A percentile compares a stretch with the other conserved stretches of the same genome.
phyloP scores from a whole-genome alignment of 2,329 filamentous ascomycete species.

The Neopestalotiopsis sp. region DNA sequence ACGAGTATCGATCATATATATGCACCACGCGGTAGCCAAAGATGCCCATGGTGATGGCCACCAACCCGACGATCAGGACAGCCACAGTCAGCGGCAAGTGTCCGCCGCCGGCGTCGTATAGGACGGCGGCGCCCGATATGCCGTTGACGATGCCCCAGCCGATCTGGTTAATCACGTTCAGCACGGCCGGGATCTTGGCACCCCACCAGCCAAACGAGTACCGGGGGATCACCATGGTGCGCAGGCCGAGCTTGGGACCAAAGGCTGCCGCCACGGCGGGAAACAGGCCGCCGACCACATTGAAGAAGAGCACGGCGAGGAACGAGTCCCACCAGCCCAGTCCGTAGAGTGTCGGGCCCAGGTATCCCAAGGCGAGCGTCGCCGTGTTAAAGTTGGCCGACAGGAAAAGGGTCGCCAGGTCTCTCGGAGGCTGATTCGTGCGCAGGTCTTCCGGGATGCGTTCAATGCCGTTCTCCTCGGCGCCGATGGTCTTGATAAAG shows the following conservation, averaged over 20 bases:
- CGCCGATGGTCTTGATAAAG: background rate
- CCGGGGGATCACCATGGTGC: slow-evolving; percentile 1
- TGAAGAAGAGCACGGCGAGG: slow-evolving; percentile 5
- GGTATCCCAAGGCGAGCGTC: background rate
- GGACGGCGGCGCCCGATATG: background rate
- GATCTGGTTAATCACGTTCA: background rate
- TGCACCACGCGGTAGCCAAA: slow-evolving; percentile 5
- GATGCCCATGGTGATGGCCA: background rate
- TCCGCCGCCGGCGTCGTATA: slow-evolving; percentile 1
- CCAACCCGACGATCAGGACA: background rate
- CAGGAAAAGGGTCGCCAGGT: background rate
- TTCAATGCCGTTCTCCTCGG: background rate
- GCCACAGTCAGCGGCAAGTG: background rate
- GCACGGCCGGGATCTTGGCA: background rate
- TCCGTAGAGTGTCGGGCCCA: background rate
- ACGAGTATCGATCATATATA: slow-evolving; percentile 6
- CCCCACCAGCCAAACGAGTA: slow-evolving; percentile 4
- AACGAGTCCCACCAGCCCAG: slow-evolving; percentile 9
- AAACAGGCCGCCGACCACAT: background rate
- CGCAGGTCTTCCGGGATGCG: background rate
- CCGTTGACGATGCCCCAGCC: slow-evolving; percentile 9
- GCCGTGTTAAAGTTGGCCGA: background rate
- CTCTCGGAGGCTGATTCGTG: background rate
- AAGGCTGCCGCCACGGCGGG: background rate
- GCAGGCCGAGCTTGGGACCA: slow-evolving; percentile 1